Evolutionary conservation across 2,329 filamentous ascomycete genomes (phyloP).

Genomic region (Penicillium sp.): DNA sequence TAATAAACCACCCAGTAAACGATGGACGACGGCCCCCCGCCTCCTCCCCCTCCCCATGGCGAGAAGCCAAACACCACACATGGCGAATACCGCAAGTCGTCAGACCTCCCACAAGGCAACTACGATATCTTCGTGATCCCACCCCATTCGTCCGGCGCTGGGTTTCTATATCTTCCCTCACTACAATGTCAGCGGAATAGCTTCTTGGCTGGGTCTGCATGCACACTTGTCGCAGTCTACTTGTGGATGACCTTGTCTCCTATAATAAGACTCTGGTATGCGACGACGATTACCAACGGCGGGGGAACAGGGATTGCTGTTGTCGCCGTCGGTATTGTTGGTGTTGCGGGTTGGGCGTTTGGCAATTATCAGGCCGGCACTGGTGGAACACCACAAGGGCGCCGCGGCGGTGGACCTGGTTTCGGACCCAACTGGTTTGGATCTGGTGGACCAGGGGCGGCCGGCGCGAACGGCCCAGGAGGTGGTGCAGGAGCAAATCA

Average conservation of each 20-base stretch:
- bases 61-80: constrained; percentile 71
- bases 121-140: constrained; percentile 98
- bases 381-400: constrained; percentile 24
- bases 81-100: constrained; percentile 50
- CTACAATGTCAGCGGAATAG: constrained; percentile 84
- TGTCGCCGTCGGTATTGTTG: constrained; percentile 76
- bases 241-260: constrained; percentile 77
- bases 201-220: constrained; percentile 84
- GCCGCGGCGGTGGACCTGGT: constrained; percentile 30
- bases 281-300: constrained; percentile 71
- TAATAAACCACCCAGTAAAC: constrained; percentile 15
- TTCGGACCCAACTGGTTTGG: constrained; percentile 28
- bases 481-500: constrained; percentile 26
- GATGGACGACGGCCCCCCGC: constrained; percentile 59
- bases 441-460: constrained; percentile 12
- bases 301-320: constrained; percentile 75
- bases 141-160: constrained; percentile 83
- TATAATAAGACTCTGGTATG: constrained; percentile 74
- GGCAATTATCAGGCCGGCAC: constrained; percentile 64
- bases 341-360: constrained; percentile 76
- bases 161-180: constrained; percentile 94
- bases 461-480: constrained; percentile 15
- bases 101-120: constrained; percentile 80
- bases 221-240: constrained; percentile 72
- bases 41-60: constrained; percentile 86